Percentiles rank a stretch among this genome's conserved stretches.
These are phyloP conservation scores for Podospora anserina DNA, from an alignment of 495 filamentous ascomycete genomes.

Conservation along the genomic window DNA sequence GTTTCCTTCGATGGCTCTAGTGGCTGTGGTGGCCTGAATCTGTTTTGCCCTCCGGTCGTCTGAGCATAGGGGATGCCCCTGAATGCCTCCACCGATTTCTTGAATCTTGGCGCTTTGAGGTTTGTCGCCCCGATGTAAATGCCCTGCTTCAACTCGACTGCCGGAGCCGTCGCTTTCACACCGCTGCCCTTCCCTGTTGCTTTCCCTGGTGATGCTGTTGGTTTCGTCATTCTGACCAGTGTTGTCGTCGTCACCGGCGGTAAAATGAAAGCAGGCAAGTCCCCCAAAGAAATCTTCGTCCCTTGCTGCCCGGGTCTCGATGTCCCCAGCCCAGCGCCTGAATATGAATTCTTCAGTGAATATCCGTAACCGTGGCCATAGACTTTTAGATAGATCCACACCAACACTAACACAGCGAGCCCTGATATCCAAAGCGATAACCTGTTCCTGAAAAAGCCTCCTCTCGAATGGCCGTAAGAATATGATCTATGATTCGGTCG, in stretches of 20 bases:
- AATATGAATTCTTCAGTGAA: not conserved
- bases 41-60: conserved; percentile 51
- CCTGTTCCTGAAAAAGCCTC: not conserved
- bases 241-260: not conserved
- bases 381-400: conserved; percentile 12
- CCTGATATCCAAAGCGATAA: conserved; percentile 5
- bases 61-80: conserved; percentile 61
- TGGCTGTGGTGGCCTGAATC: conserved; percentile 53
- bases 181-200: not conserved
- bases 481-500: not conserved
- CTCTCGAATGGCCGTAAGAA: not conserved
- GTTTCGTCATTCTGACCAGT: conserved; percentile 2
- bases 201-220: not conserved
- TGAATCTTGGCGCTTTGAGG: conserved; percentile 34
- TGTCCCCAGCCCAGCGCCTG: not conserved
- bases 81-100: conserved; percentile 54
- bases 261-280: not conserved
- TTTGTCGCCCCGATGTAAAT: conserved; percentile 51
- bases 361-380: not conserved
- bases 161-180: conserved; percentile 24
- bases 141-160: conserved; percentile 51
- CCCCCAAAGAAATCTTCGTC: not conserved
- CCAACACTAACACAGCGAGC: conserved; percentile 5
- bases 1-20: conserved; percentile 27
- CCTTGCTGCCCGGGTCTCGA: not conserved